Evolutionary conservation across 1,284 basidiomycete species (phyloP), one percentile per base, ranked within the genome.

Genomic region (Phylloporus sp.): DNA sequence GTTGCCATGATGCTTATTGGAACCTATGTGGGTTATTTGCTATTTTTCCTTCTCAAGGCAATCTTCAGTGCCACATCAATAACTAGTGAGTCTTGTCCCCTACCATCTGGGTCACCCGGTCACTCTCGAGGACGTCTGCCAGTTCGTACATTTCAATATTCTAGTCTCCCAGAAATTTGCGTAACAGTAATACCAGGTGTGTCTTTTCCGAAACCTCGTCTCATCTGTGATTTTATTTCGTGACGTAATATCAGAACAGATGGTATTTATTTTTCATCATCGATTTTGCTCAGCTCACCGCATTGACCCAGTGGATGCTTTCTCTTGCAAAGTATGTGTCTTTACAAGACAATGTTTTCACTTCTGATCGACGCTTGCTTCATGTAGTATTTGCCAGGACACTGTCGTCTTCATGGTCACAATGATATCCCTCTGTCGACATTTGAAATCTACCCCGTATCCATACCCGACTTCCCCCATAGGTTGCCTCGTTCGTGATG

Each of bases 381-480:
- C 49, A 52, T 25, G 52, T 27, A 64, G 63, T 35, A 6, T 52
- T 4, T 58, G 32, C 29, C 63, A 64, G 45, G 63, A 64, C 25
- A 32, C 25, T 6, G 25, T 32, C 25, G 47, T 59, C 23, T 64
- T 64, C 53, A 17, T 15, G 23, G 52, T 32, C n/a, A 64, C 45
- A 20, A 64, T 64, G 57, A 19, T 52, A 52, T 59, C 17, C 35
- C 63, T 64, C 20, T 64, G 57, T 43, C 45, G 47, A 25, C 63
- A 64, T 47, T 64, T 43, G 23, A 39, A 35, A 37, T n/a, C 52
- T 29, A n/a, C 11, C 43, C 32, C 4, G 62, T 64, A 64, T 53
- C 62, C 10, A 56, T 72, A 55, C 65, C 71, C 61, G 35, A 39
- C 35, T 25, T 64, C 63, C 11, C 57, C 58, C 27, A 35, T 64